A percentile compares a stretch with the other conserved stretches of the same genome.
Evolutionary conservation across 768 basidiomycete species (phyloP).

Genomic region (Lentinula lateritia): DNA sequence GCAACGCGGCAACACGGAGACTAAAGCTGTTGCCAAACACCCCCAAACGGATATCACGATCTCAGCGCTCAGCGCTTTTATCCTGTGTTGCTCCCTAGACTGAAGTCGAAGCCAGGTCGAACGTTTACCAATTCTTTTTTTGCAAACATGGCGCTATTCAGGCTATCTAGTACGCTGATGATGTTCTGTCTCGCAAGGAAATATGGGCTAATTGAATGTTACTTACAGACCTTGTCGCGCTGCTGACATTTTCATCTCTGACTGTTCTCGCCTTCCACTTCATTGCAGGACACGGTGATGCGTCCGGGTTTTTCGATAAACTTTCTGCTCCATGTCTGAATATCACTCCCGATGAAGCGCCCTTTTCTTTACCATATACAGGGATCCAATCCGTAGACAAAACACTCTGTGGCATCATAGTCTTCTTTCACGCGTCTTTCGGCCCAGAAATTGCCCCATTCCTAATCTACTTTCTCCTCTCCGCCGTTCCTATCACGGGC

Average conservation of each 20-base stretch:
- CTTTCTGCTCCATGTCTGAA: slow-evolving; percentile 29
- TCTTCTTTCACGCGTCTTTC: slow-evolving; percentile 42
- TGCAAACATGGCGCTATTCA: background rate
- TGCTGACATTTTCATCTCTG: slow-evolving; percentile 33
- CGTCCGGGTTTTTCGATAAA: slow-evolving; percentile 21
- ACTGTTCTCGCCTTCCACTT: slow-evolving; percentile 27
- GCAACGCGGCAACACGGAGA: no score
- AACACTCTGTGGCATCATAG: slow-evolving; percentile 36
- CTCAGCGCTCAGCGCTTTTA: no score
- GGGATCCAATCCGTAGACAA: slow-evolving; percentile 28
- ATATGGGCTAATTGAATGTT: background rate
- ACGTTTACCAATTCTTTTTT: background rate
- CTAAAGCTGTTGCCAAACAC: no score
- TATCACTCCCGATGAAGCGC: slow-evolving; percentile 8
- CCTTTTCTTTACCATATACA: slow-evolving; percentile 36
- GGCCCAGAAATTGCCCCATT: slow-evolving; percentile 21
- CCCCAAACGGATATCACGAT: no score
- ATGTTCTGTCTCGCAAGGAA: background rate
- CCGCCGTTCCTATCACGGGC: slow-evolving; percentile 25
- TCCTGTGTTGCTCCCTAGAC: no score
- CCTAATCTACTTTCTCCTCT: slow-evolving; percentile 32
- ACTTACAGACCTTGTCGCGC: slow-evolving; percentile 18
- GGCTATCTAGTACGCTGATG: background rate
- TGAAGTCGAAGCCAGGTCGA: no score
- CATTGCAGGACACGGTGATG: slow-evolving; percentile 27